phyloP scores from a whole-genome alignment of 2,329 filamentous ascomycete species.

The Colletotrichum trifolii region DNA sequence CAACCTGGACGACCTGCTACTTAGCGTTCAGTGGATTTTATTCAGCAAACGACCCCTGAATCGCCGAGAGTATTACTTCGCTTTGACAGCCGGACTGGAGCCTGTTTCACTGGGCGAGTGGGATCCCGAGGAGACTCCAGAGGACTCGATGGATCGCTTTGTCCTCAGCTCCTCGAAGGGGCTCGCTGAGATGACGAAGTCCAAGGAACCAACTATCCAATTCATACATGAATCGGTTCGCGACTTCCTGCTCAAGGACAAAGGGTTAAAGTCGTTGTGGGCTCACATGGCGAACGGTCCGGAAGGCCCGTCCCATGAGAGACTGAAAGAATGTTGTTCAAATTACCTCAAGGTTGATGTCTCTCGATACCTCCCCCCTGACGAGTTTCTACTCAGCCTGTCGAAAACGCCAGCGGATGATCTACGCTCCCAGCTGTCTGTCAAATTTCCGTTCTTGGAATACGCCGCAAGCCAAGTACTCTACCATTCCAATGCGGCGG shows the following conservation, averaged over 20 bases:
- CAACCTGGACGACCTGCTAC: constrained; percentile 50
- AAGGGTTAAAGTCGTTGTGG: background rate
- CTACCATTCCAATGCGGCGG: constrained; percentile 1
- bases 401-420: background rate
- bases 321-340: background rate
- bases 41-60: constrained; percentile 55
- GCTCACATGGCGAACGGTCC: background rate
- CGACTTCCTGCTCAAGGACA: constrained; percentile 50
- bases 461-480: constrained; percentile 10
- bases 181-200: constrained; percentile 52
- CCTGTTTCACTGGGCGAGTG: constrained; percentile 39
- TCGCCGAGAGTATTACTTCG: constrained; percentile 50
- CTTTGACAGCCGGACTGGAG: constrained; percentile 43
- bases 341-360: background rate
- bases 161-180: constrained; percentile 58
- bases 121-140: constrained; percentile 34
- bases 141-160: constrained; percentile 40
- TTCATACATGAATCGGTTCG: constrained; percentile 61
- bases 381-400: background rate
- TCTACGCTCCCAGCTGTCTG: rapidly evolving
- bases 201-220: constrained; percentile 48
- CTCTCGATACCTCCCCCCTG: background rate
- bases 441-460: constrained; percentile 12
- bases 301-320: background rate
- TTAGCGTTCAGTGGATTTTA: constrained; percentile 62